Conservation (phyloP, 306 rosid genomes). For the Lathyrus oleraceus region DNA sequence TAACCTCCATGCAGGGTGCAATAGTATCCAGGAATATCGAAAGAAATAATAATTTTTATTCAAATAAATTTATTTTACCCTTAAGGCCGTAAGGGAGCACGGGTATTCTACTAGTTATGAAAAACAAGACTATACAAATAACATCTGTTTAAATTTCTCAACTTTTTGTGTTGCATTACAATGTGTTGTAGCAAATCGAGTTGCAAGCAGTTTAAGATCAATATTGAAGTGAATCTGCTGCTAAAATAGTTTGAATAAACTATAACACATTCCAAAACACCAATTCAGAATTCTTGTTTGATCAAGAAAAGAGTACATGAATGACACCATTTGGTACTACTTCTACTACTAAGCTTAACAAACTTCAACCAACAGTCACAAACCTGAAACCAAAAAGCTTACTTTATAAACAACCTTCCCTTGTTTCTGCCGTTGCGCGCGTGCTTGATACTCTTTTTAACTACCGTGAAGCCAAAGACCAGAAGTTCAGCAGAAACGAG, state of each 20-base stretch:
- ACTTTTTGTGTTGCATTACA: no score
- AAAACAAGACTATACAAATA: no score
- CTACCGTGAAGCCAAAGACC: constrained; percentile 73
- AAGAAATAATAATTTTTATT: no score
- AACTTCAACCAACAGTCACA: not conserved
- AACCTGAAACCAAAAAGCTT: constrained; percentile 30
- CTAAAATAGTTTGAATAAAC: not conserved
- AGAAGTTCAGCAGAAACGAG: constrained; percentile 77
- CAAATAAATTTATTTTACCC: no score
- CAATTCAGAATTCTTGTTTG: constrained; percentile 30
- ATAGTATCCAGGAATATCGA: no score
- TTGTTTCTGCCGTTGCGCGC: not conserved
- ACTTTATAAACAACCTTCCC: constrained; percentile 21
- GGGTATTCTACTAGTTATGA: no score
- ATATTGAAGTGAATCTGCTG: no score
- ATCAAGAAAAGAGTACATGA: constrained; percentile 17
- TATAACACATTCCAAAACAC: constrained; percentile 17
- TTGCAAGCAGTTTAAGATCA: no score
- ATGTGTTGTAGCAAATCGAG: no score
- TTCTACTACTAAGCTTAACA: constrained; percentile 12
- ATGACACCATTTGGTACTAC: constrained; percentile 23
- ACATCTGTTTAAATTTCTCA: no score
- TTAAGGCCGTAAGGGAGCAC: no score
- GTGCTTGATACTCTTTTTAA: not conserved
- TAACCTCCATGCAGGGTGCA: constrained; percentile 56